These are phyloP conservation scores for Tricholoma furcatifolium DNA, from an alignment of 768 basidiomycete species.

Conservation along the genomic window DNA sequence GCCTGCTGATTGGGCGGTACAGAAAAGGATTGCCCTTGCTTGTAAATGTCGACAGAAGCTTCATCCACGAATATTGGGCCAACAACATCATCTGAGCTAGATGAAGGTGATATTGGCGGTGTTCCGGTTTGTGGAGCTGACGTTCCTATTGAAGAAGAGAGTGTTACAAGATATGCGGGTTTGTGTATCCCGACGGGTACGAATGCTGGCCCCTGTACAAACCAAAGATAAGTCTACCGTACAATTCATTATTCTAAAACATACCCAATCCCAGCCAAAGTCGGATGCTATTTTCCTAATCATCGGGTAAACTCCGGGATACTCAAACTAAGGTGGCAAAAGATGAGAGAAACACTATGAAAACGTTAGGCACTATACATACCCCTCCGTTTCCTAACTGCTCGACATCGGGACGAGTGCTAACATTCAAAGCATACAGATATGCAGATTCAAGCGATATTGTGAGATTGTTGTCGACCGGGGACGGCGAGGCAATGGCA, in stretches of 20 bases:
- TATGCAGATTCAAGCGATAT: constrained; percentile 54
- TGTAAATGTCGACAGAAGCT: constrained; percentile 53
- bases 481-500: constrained; percentile 30
- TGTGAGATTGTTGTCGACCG: constrained; percentile 42
- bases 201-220: constrained; percentile 52
- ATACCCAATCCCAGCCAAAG: constrained; percentile 65
- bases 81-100: constrained; percentile 14
- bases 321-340: constrained; percentile 41
- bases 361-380: constrained; percentile 1
- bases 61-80: constrained; percentile 48
- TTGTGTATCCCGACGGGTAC: constrained; percentile 55
- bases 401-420: constrained; percentile 47
- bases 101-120: constrained; percentile 24
- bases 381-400: constrained; percentile 33
- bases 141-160: constrained; percentile 23
- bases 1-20: constrained; percentile 43
- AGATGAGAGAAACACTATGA: not conserved
- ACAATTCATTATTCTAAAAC: not conserved
- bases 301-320: constrained; percentile 45
- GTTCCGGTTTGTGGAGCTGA: constrained; percentile 18
- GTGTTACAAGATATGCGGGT: constrained; percentile 50
- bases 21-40: constrained; percentile 46
- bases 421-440: constrained; percentile 53
- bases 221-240: not conserved
- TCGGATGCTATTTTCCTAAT: constrained; percentile 52